A percentile compares a stretch with the other conserved stretches of the same genome.
Evolutionary conservation across 2,329 filamentous ascomycete genomes (phyloP).

Genomic region (Arthrinium puccinioides): DNA sequence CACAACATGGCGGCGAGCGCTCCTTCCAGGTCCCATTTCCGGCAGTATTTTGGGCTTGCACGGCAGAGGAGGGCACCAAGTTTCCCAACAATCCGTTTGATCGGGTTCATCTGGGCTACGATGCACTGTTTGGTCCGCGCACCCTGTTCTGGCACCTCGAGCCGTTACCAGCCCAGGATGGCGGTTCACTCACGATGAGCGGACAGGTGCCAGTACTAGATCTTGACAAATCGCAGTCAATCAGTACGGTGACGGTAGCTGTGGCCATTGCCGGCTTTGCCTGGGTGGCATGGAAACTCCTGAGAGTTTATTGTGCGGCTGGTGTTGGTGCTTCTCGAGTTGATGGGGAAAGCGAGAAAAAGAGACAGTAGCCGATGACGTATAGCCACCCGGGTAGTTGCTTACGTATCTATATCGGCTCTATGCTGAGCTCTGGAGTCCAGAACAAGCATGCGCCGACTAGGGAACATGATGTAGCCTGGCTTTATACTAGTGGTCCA

Average conservation of each 20-base stretch:
- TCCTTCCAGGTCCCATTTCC: constrained; percentile 67
- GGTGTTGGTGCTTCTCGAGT: constrained; percentile 20
- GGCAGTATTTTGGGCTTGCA: constrained; percentile 84
- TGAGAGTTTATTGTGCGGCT: constrained; percentile 25
- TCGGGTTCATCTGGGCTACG: constrained; percentile 75
- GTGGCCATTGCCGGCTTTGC: constrained; percentile 57
- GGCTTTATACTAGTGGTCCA: too few relatives aligned
- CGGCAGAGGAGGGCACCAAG: constrained; percentile 55
- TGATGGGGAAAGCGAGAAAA: constrained; percentile 14
- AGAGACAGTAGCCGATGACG: constrained; percentile 21
- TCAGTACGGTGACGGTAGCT: constrained; percentile 48
- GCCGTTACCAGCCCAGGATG: constrained; percentile 32
- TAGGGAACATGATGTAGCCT: too few relatives aligned
- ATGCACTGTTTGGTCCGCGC: constrained; percentile 65
- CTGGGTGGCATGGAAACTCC: constrained; percentile 62
- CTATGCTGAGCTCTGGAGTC: too few relatives aligned
- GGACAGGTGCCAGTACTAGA: constrained; percentile 61
- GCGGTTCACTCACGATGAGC: constrained; percentile 39
- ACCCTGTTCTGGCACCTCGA: constrained; percentile 79
- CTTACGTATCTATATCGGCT: too few relatives aligned
- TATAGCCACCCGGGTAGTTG: too few relatives aligned
- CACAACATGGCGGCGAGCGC: constrained; percentile 46
- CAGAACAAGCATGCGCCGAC: too few relatives aligned
- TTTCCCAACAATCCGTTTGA: constrained; percentile 81
- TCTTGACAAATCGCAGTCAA: constrained; percentile 37